Evolutionary conservation across 345 rosid species (phyloP).

Genomic region (Adansonia digitata): DNA sequence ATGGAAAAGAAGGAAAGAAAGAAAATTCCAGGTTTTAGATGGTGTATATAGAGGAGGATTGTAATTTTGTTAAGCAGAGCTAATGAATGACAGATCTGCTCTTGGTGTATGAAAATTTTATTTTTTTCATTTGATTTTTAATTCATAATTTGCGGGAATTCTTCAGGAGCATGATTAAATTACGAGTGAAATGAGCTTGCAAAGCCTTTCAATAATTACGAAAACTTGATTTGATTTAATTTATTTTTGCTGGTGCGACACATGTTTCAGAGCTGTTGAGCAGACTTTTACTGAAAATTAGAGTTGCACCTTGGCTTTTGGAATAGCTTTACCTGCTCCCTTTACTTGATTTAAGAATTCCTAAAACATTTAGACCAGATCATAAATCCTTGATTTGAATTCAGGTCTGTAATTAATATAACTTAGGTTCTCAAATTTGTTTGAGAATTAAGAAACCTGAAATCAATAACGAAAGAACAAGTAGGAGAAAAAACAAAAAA

Average conservation of each 20-base stretch:
- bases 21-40: constrained; percentile 13
- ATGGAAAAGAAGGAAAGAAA: background rate
- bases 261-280: constrained; percentile 5
- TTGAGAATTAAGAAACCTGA: background rate
- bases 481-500: too few species aligned
- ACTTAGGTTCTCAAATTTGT: background rate
- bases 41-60: constrained; percentile 28
- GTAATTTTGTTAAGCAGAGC: constrained; percentile 24
- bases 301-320: background rate
- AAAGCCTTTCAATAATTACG: background rate
- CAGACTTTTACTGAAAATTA: background rate
- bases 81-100: background rate
- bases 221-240: background rate
- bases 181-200: background rate
- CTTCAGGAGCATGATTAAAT: background rate
- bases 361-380: too few species aligned
- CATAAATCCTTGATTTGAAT: too few species aligned
- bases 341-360: background rate
- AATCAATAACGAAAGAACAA: background rate
- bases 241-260: background rate
- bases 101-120: background rate
- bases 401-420: background rate
- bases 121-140: too few species aligned
- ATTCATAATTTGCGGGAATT: too few species aligned
- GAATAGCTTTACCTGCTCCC: background rate